Evolutionary conservation across 108 stramenopile species (phyloP), one percentile per base, ranked within the genome.

Genomic region (Stephanodiscus triporus): DNA sequence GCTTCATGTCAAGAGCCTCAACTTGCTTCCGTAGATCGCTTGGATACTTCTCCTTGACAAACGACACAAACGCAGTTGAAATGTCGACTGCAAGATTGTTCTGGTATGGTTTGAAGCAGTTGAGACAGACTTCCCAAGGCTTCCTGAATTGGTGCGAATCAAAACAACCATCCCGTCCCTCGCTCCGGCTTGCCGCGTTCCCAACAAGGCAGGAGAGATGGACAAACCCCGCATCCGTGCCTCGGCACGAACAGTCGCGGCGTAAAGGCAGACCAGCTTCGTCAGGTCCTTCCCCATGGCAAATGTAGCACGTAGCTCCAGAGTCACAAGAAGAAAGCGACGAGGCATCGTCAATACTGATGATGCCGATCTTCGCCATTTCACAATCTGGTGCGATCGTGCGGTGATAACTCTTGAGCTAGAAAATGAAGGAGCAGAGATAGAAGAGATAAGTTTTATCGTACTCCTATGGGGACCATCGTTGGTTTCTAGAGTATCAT

Each of bases 71-170:
- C 16, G 2, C 20, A 20, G 24, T 30, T 29, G 29, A 20, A 20
- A 58, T 16, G 56, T 55, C 56, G 3, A 58, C 29, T 20, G 56
- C 56, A 58, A 58, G 29, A 2, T 58, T 1, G 26, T 22, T 58
- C 14, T 30, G 29, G 26, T 58, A 58, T 2, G 20, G 5, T 26
- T 30, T 20, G 13, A 26, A 26, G 56, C 56, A 58, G 26, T 9
- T 58, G 14, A 10, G 11, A 58, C 56, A 58, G 13, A 30, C 20
- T 10, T 4, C 3, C 56, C 56, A 58, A 5, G 56, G 56, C 20
- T 58, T 26, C 5, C 14, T 22, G 24, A 29, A 26, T 58, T 30
- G 8, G 6, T 29, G 4, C 20, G 4, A 20, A 58, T 58, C 29
- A n/a, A n/a, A n/a, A 26, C 56, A 4, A 58, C 4, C 56, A 29